phyloP scores from a whole-genome alignment of 306 rosid species.

The Bauhinia variegata region DNA sequence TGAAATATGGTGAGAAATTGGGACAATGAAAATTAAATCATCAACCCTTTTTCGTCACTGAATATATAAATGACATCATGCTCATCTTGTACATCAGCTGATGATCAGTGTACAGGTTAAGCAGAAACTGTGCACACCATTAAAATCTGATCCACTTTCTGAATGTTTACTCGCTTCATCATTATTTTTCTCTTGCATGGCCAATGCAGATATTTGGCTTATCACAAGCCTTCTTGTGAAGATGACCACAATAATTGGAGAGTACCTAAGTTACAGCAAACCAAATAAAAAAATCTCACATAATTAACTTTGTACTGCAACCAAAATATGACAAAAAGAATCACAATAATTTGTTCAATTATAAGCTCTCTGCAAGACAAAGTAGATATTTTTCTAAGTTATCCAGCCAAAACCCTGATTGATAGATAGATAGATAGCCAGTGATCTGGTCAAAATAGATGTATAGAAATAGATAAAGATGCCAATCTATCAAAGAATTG shows the following conservation, averaged over 20 bases:
- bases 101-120: conserved; percentile 16
- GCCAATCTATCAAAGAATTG: conserved; percentile 18
- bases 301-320: conserved; percentile 20
- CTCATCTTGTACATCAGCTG: conserved; percentile 36
- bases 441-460: neutral
- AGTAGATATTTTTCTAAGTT: conserved; percentile 24
- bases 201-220: too few relatives aligned
- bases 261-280: conserved; percentile 12
- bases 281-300: conserved; percentile 2
- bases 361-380: conserved; percentile 29
- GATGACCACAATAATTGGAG: conserved; percentile 20
- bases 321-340: conserved; percentile 22
- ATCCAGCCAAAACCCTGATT: conserved; percentile 25
- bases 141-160: conserved; percentile 23
- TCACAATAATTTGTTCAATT: conserved; percentile 12
- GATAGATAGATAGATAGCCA: conserved; percentile 5
- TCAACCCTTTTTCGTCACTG: conserved; percentile 38
- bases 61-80: conserved; percentile 46
- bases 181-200: too few relatives aligned
- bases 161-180: neutral
- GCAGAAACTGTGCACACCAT: conserved; percentile 36
- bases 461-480: conserved; percentile 1
- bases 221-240: too few relatives aligned
- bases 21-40: conserved; percentile 46
- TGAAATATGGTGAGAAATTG: conserved; percentile 27